Base-by-base conservation (phyloP, 2,329 filamentous ascomycete species). In the Fusarium redolens region DNA sequence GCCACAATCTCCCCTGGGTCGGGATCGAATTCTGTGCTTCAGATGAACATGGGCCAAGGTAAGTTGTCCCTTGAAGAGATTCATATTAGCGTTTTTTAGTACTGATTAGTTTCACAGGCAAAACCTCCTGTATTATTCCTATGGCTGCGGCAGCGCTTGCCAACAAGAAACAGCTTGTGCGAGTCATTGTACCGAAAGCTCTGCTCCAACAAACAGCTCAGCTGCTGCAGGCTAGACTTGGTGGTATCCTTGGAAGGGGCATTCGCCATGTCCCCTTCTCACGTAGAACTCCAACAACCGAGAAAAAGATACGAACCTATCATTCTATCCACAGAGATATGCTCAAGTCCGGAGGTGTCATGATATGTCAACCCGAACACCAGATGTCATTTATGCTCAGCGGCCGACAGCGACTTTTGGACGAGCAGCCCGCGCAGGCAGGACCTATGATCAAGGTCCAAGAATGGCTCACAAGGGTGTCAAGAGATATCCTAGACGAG, bases 21-120 rank as follows among this genome's bases (percentile, higher is more conserved):
- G 0, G 80, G 82, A 0, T 70, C 79, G 0, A 92, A 92, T 66
- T 89, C 89, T 0, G 88, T 92, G 0, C 72, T 92, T 3, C 91
- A 92, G 68, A 86, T 92, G 79, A 90, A 92, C 68, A 92, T 92
- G 90, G 91, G 91, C 0, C 85, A 91, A 81, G 87, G 87, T 81
- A 77, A 76, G 48, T 52, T n/a, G 14, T 8, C 18, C 5, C 15
- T 20, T 17, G 4, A 40, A 17, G 25, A 33, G 8, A 20, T 17
- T 2, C 12, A 40, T n/a, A 17, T 40, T 8, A 3, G 33, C 50
- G 22, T n/a, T n/a, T 40, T 9, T 33, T 7, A 28, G 30, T 17
- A 15, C 57, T 71, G 31, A 73, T 18, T 4, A 18, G 5, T 33
- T 7, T 5, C 45, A 1, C 4, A 87, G 86, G 88, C 0, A 91